Evolutionary conservation across 768 basidiomycete species (phyloP).

Genomic region (Suillus cothurnatus): DNA sequence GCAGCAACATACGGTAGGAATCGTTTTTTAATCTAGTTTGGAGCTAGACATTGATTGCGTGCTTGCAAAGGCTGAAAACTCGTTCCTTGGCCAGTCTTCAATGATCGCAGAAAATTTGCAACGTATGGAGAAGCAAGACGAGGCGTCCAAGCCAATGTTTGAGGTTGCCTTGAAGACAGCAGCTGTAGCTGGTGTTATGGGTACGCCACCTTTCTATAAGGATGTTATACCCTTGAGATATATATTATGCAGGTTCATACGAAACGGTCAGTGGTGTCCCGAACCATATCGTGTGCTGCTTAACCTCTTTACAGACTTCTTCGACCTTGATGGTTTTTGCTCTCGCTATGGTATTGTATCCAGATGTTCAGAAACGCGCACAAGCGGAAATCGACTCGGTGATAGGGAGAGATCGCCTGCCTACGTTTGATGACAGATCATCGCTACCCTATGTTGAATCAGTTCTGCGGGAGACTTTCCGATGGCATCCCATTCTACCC

Average conservation of each 20-base stretch:
- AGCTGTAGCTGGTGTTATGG: constrained; percentile 14
- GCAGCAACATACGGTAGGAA: constrained; percentile 29
- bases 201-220: constrained; percentile 9
- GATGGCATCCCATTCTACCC: constrained; percentile 4
- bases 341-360: constrained; percentile 10
- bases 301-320: constrained; percentile 10
- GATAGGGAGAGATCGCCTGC: neutral
- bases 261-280: constrained; percentile 18
- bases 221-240: neutral
- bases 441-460: constrained; percentile 2
- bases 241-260: constrained; percentile 16
- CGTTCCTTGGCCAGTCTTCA: neutral
- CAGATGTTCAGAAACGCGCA: constrained; percentile 17
- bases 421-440: neutral
- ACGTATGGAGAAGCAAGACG: constrained; percentile 18
- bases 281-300: neutral
- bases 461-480: neutral
- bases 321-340: constrained; percentile 14
- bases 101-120: constrained; percentile 18
- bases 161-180: constrained; percentile 15
- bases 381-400: constrained; percentile 21
- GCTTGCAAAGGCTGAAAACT: neutral
- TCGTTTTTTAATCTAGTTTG: neutral
- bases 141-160: constrained; percentile 5
- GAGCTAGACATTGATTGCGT: neutral